A percentile compares a stretch with the other conserved stretches of the same genome.
Evolutionary conservation across 306 rosid genomes (phyloP).

Genomic region (Elaeagnus macrophylla): DNA sequence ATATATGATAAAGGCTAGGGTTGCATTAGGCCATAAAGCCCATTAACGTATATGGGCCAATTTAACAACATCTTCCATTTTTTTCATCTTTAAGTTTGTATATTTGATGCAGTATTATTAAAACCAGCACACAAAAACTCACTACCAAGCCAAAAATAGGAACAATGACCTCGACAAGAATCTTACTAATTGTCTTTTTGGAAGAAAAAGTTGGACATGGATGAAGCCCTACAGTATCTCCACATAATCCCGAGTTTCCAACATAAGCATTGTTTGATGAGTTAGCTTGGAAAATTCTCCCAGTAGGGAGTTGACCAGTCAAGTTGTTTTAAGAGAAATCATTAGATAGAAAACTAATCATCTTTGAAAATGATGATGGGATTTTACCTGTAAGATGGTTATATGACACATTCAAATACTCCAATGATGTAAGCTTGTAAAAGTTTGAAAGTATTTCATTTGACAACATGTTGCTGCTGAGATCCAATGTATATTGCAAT

Average conservation of each 20-base stretch:
- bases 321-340: conserved; percentile 41
- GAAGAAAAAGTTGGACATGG: conserved; percentile 11
- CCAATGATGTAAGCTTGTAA: conserved; percentile 24
- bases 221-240: conserved; percentile 26
- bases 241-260: conserved; percentile 50
- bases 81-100: conserved; percentile 19
- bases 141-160: conserved; percentile 25
- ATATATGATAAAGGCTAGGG: no score
- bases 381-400: conserved; percentile 41
- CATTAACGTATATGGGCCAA: no score
- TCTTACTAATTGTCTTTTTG: conserved; percentile 6
- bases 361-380: conserved; percentile 24
- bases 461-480: conserved; percentile 45
- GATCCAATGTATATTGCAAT: conserved; percentile 31
- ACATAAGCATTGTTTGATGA: conserved; percentile 16
- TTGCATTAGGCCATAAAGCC: no score
- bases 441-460: conserved; percentile 41
- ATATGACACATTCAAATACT: conserved; percentile 42
- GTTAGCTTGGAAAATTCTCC: conserved; percentile 9
- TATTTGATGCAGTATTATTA: not conserved
- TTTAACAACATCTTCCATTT: conserved; percentile 6
- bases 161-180: conserved; percentile 29
- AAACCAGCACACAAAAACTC: conserved; percentile 4
- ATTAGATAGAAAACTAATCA: conserved; percentile 33
- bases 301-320: conserved; percentile 9